Evolutionary conservation across 768 basidiomycete genomes (phyloP).

Genomic region (Mycena sanguinolenta): DNA sequence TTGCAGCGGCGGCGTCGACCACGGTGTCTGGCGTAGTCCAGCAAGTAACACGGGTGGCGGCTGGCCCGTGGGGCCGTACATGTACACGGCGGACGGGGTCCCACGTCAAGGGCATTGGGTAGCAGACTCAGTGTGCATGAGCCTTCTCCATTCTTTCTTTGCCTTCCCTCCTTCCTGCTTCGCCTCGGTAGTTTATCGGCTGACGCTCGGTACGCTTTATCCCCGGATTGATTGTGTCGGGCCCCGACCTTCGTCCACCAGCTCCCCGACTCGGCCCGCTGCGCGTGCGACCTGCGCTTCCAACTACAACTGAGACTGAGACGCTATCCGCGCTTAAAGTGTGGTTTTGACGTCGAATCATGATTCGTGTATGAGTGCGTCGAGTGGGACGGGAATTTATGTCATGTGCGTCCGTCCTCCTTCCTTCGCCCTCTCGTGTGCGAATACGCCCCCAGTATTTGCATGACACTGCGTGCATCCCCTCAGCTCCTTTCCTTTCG

Average conservation of each 20-base stretch:
- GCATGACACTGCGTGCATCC: slow-evolving; percentile 72
- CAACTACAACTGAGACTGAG: slow-evolving; percentile 71
- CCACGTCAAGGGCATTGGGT: too few species aligned
- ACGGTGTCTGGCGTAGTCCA: not conserved
- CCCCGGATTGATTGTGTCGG: too few species aligned
- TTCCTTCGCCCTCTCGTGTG: not conserved
- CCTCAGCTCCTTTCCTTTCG: not conserved
- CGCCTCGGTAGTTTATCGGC: too few species aligned
- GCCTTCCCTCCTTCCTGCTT: too few species aligned
- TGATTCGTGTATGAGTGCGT: slow-evolving; percentile 72
- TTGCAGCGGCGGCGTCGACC: too few species aligned
- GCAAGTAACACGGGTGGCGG: not conserved
- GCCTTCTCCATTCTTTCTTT: too few species aligned
- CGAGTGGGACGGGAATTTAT: slow-evolving; percentile 69
- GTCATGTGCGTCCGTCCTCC: not conserved
- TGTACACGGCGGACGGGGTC: not conserved
- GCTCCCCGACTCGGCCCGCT: slow-evolving; percentile 64
- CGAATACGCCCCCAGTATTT: slow-evolving; percentile 83
- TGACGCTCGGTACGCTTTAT: too few species aligned
- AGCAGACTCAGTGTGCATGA: too few species aligned
- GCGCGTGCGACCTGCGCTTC: slow-evolving; percentile 73
- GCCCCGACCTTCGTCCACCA: slow-evolving; percentile 59
- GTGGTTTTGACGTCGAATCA: slow-evolving; percentile 75
- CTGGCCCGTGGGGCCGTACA: not conserved
- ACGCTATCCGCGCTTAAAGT: slow-evolving; percentile 74